Conservation (phyloP, 139 green algal species). For the Edaphochlamys debaryana region DNA sequence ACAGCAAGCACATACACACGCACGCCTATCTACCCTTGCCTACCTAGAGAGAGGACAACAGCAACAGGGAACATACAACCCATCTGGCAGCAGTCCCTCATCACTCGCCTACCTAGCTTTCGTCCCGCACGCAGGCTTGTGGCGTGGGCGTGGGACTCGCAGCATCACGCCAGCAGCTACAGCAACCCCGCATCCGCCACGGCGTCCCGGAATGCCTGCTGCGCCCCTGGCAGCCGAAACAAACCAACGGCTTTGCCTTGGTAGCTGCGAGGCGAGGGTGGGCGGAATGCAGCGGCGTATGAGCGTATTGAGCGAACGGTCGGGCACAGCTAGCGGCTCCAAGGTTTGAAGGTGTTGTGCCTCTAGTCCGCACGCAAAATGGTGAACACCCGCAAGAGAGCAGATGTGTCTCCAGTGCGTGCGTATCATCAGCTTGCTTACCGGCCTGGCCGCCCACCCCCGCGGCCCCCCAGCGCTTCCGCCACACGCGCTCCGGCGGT, state of each 20-base stretch:
- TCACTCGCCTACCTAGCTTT: too few relatives aligned
- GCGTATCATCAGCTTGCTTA: background rate
- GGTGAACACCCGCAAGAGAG: background rate
- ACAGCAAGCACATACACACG: too few relatives aligned
- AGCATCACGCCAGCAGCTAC: background rate
- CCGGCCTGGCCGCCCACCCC: conserved; percentile 30
- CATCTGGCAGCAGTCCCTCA: too few relatives aligned
- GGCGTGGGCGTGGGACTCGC: too few relatives aligned
- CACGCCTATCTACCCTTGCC: too few relatives aligned
- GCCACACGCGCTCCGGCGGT: conserved; percentile 8
- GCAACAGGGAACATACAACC: too few relatives aligned
- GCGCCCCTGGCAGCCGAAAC: background rate
- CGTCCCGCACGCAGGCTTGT: too few relatives aligned
- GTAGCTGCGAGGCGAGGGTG: background rate
- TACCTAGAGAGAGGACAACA: too few relatives aligned
- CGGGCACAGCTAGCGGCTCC: too few relatives aligned
- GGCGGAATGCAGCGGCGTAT: background rate
- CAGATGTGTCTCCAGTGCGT: background rate
- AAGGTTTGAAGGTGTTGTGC: background rate
- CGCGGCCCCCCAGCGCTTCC: conserved; percentile 23
- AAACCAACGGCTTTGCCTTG: conserved; percentile 10
- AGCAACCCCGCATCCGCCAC: background rate
- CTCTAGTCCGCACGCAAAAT: background rate
- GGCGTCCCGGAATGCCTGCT: background rate
- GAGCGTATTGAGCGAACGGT: too few relatives aligned